Percentiles rank a stretch among this genome's conserved stretches.
Evolutionary conservation across 345 rosid species (phyloP).

Genomic region (Kernera saxatilis): DNA sequence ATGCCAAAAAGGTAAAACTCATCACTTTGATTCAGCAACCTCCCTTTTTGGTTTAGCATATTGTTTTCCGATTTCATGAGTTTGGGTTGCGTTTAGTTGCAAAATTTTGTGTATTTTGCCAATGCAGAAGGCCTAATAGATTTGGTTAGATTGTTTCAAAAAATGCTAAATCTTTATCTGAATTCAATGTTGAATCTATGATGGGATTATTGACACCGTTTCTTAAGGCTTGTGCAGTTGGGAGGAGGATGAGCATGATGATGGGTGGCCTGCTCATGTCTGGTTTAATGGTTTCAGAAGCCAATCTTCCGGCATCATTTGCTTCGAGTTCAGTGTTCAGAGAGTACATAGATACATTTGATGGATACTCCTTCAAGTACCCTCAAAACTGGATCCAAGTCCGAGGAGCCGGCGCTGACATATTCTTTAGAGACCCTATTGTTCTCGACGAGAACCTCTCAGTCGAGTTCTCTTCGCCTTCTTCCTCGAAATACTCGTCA

Average conservation of each 20-base stretch:
- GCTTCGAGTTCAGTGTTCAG: slow-evolving; percentile 52
- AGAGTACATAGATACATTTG: slow-evolving; percentile 83
- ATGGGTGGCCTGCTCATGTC: slow-evolving; percentile 47
- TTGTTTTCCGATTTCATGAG: neutral
- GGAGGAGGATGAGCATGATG: slow-evolving; percentile 58
- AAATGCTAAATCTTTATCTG: neutral
- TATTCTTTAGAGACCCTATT: slow-evolving; percentile 86
- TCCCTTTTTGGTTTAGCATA: neutral
- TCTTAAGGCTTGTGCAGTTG: slow-evolving; percentile 74
- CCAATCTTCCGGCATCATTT: slow-evolving; percentile 31
- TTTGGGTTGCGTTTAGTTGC: neutral
- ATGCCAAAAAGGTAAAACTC: slow-evolving; percentile 22
- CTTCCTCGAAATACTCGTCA: slow-evolving; percentile 71
- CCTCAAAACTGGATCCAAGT: slow-evolving; percentile 91
- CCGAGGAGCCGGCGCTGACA: slow-evolving; percentile 88
- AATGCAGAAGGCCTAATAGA: neutral
- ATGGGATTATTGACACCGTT: slow-evolving; percentile 1
- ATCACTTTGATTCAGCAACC: neutral
- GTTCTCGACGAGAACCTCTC: slow-evolving; percentile 85
- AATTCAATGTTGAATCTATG: neutral
- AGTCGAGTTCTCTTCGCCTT: slow-evolving; percentile 90
- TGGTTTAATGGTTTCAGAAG: slow-evolving; percentile 40
- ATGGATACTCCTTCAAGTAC: slow-evolving; percentile 85
- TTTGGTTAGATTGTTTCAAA: neutral
- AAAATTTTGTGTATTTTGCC: neutral